Percentiles rank a stretch among this genome's conserved stretches.
phyloP scores from a whole-genome alignment of 176 grass and related monocot species.

The Zea mays region DNA sequence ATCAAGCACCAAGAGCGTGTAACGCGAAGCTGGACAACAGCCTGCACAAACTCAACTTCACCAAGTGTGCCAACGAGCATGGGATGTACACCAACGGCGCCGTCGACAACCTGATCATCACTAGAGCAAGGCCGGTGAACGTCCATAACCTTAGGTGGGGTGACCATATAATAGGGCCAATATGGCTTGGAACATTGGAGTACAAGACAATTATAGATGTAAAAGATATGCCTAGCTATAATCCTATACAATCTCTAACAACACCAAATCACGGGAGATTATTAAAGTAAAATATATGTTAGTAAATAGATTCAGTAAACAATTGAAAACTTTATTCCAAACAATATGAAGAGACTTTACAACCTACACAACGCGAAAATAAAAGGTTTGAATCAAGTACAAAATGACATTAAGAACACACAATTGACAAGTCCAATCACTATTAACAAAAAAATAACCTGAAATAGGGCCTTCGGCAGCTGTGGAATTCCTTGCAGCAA shows the following conservation, averaged over 20 bases:
- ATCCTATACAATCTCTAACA: no score
- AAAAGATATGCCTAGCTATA: no score
- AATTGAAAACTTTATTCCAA: conserved; percentile 14
- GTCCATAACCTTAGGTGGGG: no score
- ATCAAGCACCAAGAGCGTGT: neutral
- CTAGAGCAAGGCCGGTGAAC: no score
- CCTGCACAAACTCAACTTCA: neutral
- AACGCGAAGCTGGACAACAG: neutral
- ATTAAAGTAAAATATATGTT: conserved; percentile 23
- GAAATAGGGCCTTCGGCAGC: conserved; percentile 85
- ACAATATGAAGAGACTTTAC: neutral
- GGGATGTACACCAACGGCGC: neutral
- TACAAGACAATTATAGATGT: no score
- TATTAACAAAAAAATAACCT: conserved; percentile 54
- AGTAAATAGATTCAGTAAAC: neutral
- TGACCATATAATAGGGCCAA: no score
- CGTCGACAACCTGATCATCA: no score
- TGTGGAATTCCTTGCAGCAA: conserved; percentile 71
- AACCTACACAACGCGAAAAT: neutral
- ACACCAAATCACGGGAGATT: neutral
- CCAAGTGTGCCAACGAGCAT: neutral
- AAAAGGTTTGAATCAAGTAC: neutral
- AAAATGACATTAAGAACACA: conserved; percentile 1
- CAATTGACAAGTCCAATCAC: neutral
- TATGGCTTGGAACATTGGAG: no score